Conservation (phyloP, 495 filamentous ascomycete genomes). For the Penicillium simplicissimum region DNA sequence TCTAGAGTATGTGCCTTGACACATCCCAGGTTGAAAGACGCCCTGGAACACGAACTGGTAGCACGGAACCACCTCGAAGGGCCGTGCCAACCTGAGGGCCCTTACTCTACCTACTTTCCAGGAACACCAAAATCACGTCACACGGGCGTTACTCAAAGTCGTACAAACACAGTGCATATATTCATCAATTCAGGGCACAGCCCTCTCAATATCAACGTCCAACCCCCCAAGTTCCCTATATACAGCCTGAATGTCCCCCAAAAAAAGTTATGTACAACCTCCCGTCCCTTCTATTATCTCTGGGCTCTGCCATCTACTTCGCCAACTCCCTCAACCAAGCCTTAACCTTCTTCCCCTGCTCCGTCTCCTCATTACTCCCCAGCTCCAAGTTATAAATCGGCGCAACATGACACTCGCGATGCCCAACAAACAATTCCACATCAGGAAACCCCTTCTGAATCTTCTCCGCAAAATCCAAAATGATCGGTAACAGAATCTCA, state of each 20-base stretch:
- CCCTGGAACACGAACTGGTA: neutral
- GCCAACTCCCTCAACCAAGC: conserved; percentile 32
- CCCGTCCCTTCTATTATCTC: too few relatives aligned
- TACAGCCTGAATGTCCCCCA: neutral
- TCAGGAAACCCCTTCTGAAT: conserved; percentile 33
- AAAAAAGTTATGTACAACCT: neutral
- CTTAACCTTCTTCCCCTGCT: conserved; percentile 41
- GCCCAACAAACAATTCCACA: conserved; percentile 41
- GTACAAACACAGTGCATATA: neutral
- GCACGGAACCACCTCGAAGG: neutral
- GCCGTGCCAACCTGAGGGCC: neutral
- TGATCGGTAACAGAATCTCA: conserved; percentile 62
- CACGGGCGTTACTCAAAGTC: neutral
- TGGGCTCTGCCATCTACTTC: conserved; percentile 3
- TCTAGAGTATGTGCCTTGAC: too few relatives aligned
- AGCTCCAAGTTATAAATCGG: conserved; percentile 45
- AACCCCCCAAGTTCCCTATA: neutral
- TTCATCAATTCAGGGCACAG: neutral
- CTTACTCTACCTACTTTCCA: neutral
- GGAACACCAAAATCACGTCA: neutral
- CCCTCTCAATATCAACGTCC: neutral
- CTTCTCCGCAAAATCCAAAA: conserved; percentile 50
- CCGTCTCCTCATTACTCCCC: conserved; percentile 38
- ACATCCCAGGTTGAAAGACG: too few relatives aligned
- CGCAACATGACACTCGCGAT: conserved; percentile 46